Percentiles rank a stretch among this genome's conserved stretches.
Evolutionary conservation across 2,329 filamentous ascomycete genomes (phyloP).

Genomic region (Cladophialophora carrionii): DNA sequence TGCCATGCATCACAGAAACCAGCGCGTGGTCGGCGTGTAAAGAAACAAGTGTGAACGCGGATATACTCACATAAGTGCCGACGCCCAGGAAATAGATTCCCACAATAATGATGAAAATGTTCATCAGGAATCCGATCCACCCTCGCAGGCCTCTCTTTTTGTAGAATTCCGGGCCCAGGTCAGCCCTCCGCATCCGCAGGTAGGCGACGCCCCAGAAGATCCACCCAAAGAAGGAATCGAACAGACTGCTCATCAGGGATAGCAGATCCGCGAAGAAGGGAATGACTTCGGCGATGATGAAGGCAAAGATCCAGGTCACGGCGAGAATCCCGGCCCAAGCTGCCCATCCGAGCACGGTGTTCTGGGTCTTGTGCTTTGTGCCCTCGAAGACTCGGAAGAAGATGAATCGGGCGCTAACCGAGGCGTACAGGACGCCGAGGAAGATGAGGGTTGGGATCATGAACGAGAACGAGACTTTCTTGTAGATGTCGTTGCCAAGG

Average conservation of each 20-base stretch:
- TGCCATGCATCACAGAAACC: not conserved
- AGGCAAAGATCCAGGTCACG: slow-evolving; percentile 79
- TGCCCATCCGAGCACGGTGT: slow-evolving; percentile 80
- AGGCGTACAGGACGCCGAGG: slow-evolving; percentile 86
- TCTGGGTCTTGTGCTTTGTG: slow-evolving; percentile 75
- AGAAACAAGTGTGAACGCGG: not conserved
- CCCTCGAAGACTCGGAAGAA: slow-evolving; percentile 87
- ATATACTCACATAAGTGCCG: slow-evolving; percentile 69
- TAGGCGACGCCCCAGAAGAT: slow-evolving; percentile 72
- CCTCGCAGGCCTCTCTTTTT: slow-evolving; percentile 48
- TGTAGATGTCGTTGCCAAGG: slow-evolving; percentile 71
- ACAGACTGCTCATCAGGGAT: slow-evolving; percentile 67
- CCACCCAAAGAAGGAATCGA: slow-evolving; percentile 80
- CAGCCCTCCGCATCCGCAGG: slow-evolving; percentile 49
- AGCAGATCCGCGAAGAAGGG: slow-evolving; percentile 82
- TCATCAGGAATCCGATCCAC: slow-evolving; percentile 58
- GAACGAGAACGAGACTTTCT: slow-evolving; percentile 89
- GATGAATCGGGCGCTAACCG: slow-evolving; percentile 84
- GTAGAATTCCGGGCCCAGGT: slow-evolving; percentile 49
- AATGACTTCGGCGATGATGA: slow-evolving; percentile 89
- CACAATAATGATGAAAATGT: slow-evolving; percentile 71
- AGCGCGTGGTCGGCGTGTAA: not conserved
- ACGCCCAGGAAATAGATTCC: slow-evolving; percentile 80
- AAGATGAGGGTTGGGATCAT: slow-evolving; percentile 96
- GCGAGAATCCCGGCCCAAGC: slow-evolving; percentile 74